Evolutionary conservation across 177 flowering plant species (phyloP), one percentile per base, ranked within the genome.

Genomic region (Vitis hybrid): DNA sequence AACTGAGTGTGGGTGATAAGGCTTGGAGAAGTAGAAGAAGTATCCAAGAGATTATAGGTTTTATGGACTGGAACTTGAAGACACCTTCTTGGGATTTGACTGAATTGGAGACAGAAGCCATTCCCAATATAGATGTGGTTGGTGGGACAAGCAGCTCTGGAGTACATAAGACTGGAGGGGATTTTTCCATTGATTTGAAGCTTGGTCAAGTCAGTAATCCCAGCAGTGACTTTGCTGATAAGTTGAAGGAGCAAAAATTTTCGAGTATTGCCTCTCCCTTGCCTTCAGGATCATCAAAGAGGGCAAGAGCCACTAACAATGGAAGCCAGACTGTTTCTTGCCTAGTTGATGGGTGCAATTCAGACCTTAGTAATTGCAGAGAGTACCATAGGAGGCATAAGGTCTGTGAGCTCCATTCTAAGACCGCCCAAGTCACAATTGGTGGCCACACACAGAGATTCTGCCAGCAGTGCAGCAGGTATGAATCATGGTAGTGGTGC

Each of bases 401-500:
- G 77, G 88, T 82, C 62, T 84, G 88, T 57, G 88, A 84, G 67
- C 51, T 69, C 16, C 88, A 84, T 55, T 84, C 88, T 1, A 84
- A 81, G 82, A 74, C 84, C 45, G 79, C 86, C 1, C 48, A 79
- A 64, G 88, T 82, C 59, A 67, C 74, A 7, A 82, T 84, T 61
- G 49, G 63, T 26, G 86, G 86, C n/a, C 79, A 71, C 6, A 76
- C 77, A 68, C 84, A 81, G 34, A 62, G 88, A 19, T 84, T 84
- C 66, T 84, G 88, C 77, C 88, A 84, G 70, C 88, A 84, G 68
- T 84, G 88, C 50, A 84, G 86, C 82, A 79, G 88, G 88, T 84
- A 70, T 29, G 10, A 12, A 53, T 5, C 5, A 15, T 53, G 56
- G 56, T 13, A 53, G 56, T 2, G 26, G 61, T 12, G 1, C 13